Evolutionary conservation across 1,284 basidiomycete species (phyloP), one percentile per base, ranked within the genome.

Genomic region (Ceratobasidium sp.): DNA sequence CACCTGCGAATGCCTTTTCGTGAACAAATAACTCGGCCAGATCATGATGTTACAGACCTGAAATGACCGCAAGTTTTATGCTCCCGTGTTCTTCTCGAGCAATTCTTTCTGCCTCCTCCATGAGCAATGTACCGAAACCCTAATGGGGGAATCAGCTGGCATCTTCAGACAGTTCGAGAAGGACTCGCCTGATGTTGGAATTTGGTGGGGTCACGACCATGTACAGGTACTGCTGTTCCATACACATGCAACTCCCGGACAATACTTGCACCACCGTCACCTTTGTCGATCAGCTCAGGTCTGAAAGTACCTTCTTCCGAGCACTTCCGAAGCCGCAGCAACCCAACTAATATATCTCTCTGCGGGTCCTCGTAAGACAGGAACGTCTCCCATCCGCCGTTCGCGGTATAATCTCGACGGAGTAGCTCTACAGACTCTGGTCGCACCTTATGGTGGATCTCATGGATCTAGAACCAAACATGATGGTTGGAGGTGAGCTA

Each of bases 341-440:
- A 83, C 12, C 97, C 97, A 73, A 99, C 91, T 61, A 99, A 89
- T 78, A 99, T 99, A 78, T 99, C 97, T 74, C 89, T 89, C 80
- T 96, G 94, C 2, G 97, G 96, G 81, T 99, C 97, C 83, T 99
- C 97, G 80, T 99, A 99, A 23, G 96, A 96, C 18, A 99, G 84
- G 87, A 99, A 99, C 0, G 97, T 98, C 83, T 99, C 97, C 97
- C 97, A 99, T 28, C 97, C 94, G 2, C 94, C 97, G 78, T 99
- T 99, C 32, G 97, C 97, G 1, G 92, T 85, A 81, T 99, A 99
- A 81, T 99, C 97, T 61, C 97, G 86, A 67, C 97, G 89, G 43
- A 99, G 88, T n/a, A 99, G 90, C 81, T 99, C 97, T 71, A 98
- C 93, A 36, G 95, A 93, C 78, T 97, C 94, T 60, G 97, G 97